Evolutionary conservation across 2,329 filamentous ascomycete species (phyloP).

Genomic region (Beauveria australis): DNA sequence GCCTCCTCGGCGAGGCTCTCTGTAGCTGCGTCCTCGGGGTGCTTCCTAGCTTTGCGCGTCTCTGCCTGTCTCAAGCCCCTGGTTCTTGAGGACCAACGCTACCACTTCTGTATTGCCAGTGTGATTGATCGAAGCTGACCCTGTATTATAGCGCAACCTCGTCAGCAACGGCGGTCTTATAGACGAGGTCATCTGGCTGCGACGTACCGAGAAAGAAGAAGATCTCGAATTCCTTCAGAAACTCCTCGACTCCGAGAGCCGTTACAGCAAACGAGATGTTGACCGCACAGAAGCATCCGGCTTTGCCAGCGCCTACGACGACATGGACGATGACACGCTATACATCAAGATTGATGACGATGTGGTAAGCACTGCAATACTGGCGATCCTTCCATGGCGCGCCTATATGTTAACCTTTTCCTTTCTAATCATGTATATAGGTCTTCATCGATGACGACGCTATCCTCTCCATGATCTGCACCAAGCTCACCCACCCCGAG

Average conservation of each 20-base stretch:
- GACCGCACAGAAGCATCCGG: constrained; percentile 24
- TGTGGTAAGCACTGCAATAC: constrained; percentile 23
- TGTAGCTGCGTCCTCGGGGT: background rate
- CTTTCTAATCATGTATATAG: constrained; percentile 15
- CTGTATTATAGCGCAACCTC: constrained; percentile 29
- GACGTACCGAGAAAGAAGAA: constrained; percentile 29
- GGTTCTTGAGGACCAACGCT: background rate
- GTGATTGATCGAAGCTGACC: background rate
- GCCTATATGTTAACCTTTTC: background rate
- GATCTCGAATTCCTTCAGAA: constrained; percentile 33
- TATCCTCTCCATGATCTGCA: constrained; percentile 46
- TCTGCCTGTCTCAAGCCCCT: background rate
- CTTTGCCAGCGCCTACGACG: constrained; percentile 33
- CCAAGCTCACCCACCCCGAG: constrained; percentile 41
- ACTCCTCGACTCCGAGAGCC: constrained; percentile 26
- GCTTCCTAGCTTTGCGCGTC: background rate
- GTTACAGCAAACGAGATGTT: constrained; percentile 30
- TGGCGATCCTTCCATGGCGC: background rate
- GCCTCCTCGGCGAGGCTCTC: background rate
- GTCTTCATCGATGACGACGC: constrained; percentile 29
- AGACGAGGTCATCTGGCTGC: constrained; percentile 37
- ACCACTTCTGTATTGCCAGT: background rate
- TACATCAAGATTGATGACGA: constrained; percentile 31
- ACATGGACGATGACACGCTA: constrained; percentile 37
- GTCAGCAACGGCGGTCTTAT: constrained; percentile 35